Evolutionary conservation across 176 grass and related monocot species (phyloP), one percentile per base, ranked within the genome.

Genomic region (Aegilops longissima): DNA sequence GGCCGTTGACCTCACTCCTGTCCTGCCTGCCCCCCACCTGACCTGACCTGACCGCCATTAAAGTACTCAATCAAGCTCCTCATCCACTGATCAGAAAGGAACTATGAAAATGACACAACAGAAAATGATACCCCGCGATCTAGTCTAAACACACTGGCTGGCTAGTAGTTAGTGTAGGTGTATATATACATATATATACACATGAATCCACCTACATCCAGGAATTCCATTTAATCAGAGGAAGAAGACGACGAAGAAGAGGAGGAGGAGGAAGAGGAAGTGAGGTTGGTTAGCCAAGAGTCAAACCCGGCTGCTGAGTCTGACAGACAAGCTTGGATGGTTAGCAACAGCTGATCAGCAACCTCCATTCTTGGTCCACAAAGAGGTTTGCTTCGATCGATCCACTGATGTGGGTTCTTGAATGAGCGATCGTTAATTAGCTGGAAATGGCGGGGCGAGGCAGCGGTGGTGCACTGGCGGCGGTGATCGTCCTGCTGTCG

Each of bases 101-200:
- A 35, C 16, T 5, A 81, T 34, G 83, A 62, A 69, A 73, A 58
- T 35, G 87, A 73, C 88, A 74, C 24, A 23, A 3, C 54, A 74
- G 23, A 74, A 11, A 67, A 70, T 21, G 16, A 21, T 23, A n/a
- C 30, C 5, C n/a, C 33, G 3, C 33, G 5, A 7, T 54, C 51
- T 54, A 54, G 51, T 7, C 42, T 44, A 44, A 18, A 7, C 51
- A 54, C 16, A 18, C 51, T 54, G 51, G 51, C 51, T 54, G 51
- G 51, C 51, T 54, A 9, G 44, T 12, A 24, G 49, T 9, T 75
- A 10, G 39, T 42, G 39, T 9, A 9, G 40, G 13, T 31, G 23
- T 24, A 8, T 13, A 7, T 49, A 23, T 25, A 2, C 7, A 33
- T 20, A 33, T 20, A 35, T 30, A 18, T 14, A 34, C 16, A 39